These are phyloP conservation scores for Globisporangium orthogonon DNA, from an alignment of 352 stramenopile genomes.

Conservation along the genomic window DNA sequence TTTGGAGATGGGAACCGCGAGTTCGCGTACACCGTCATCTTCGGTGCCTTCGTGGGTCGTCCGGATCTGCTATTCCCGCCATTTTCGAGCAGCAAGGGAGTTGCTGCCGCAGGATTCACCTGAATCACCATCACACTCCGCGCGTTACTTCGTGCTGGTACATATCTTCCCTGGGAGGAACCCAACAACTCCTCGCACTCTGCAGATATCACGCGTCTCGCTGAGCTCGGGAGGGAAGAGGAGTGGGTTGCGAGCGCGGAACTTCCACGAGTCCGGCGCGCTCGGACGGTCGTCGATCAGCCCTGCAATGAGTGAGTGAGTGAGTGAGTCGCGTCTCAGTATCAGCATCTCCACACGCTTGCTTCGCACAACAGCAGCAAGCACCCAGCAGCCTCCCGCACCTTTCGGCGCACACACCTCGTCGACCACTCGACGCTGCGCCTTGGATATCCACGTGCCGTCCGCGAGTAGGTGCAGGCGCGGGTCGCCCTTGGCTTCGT, in stretches of 20 bases:
- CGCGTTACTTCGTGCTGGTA: background rate
- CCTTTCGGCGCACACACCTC: slow-evolving; percentile 52
- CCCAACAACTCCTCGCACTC: slow-evolving; percentile 20
- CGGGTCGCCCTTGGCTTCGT: slow-evolving; percentile 40
- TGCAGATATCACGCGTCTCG: slow-evolving; percentile 49
- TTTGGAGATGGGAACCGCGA: slow-evolving; percentile 42
- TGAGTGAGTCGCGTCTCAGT: too few species aligned
- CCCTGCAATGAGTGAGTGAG: slow-evolving; percentile 17
- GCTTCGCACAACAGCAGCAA: background rate
- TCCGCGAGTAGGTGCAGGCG: slow-evolving; percentile 66
- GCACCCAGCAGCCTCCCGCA: background rate
- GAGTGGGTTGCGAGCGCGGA: slow-evolving; percentile 66
- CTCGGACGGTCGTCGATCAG: slow-evolving; percentile 49
- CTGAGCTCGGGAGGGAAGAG: slow-evolving; percentile 69
- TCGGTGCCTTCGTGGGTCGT: slow-evolving; percentile 22
- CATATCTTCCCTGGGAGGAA: background rate
- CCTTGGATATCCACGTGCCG: slow-evolving; percentile 67
- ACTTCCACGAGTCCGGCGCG: slow-evolving; percentile 69
- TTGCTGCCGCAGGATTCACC: slow-evolving; percentile 10
- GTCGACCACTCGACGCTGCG: slow-evolving; percentile 54
- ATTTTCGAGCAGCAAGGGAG: slow-evolving; percentile 40
- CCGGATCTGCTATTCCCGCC: slow-evolving; percentile 18
- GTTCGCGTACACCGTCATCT: slow-evolving; percentile 67
- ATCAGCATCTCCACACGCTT: background rate
- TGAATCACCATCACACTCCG: background rate